Percentiles rank a stretch among this genome's conserved stretches.
Conservation (phyloP, 768 basidiomycete species). For the Macrolepiota fuliginosa region DNA sequence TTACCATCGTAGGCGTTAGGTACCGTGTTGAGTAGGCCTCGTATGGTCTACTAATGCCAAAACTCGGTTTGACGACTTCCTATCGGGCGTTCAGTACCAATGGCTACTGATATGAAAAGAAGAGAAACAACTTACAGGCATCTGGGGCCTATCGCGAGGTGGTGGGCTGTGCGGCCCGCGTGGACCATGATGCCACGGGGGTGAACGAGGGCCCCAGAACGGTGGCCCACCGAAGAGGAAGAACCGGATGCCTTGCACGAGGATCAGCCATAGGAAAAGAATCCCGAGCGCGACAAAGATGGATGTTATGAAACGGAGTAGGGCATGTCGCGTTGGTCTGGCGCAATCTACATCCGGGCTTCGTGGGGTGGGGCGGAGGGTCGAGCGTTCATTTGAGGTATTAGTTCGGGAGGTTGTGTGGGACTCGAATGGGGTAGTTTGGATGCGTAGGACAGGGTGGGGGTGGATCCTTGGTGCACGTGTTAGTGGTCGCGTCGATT, state of each 20-base stretch:
- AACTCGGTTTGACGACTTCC: not conserved
- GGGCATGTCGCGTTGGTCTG: not conserved
- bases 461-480: not conserved
- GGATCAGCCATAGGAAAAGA: conserved; percentile 3
- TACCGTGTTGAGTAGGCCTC: not conserved
- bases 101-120: not conserved
- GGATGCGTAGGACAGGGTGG: not conserved
- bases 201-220: not conserved
- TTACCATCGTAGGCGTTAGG: not conserved
- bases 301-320: not conserved
- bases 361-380: not conserved
- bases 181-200: not conserved
- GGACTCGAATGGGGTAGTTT: not conserved
- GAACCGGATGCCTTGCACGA: not conserved
- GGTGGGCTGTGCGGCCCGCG: not conserved
- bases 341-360: not conserved
- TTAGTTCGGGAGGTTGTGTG: no score
- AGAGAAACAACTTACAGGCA: not conserved
- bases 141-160: not conserved
- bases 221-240: not conserved
- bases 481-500: not conserved
- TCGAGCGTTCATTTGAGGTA: not conserved
- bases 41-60: not conserved
- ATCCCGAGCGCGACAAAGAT: conserved; percentile 1
- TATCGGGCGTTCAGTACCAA: not conserved